Percentiles rank a stretch among this genome's conserved stretches.
Evolutionary conservation across 1,284 basidiomycete genomes (phyloP).

Genomic region (Malassezia brasiliensis): DNA sequence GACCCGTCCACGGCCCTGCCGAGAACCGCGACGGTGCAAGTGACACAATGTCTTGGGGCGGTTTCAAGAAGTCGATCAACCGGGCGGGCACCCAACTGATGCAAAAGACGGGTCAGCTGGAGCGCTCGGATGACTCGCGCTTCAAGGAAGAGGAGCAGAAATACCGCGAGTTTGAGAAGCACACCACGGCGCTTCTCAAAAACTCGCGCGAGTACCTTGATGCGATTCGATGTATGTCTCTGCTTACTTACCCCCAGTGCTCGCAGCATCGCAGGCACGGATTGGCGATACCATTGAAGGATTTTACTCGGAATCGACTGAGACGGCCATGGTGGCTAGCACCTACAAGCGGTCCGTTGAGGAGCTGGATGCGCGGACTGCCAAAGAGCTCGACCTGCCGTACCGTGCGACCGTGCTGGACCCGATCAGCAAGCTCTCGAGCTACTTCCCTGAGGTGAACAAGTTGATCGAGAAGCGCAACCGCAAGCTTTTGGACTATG

Average conservation of each 20-base stretch:
- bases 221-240: slow-evolving; percentile 58
- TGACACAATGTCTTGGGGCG: slow-evolving; percentile 45
- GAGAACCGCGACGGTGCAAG: neutral
- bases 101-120: slow-evolving; percentile 78
- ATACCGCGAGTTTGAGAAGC: slow-evolving; percentile 65
- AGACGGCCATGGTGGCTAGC: slow-evolving; percentile 89
- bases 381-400: slow-evolving; percentile 78
- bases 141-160: slow-evolving; percentile 85
- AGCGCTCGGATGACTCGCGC: slow-evolving; percentile 85
- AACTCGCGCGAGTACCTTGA: slow-evolving; percentile 91
- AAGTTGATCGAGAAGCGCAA: slow-evolving; percentile 87
- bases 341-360: slow-evolving; percentile 91
- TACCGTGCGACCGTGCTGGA: slow-evolving; percentile 91
- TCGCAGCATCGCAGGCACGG: slow-evolving; percentile 83
- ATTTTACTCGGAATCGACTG: slow-evolving; percentile 63
- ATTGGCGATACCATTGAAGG: slow-evolving; percentile 87
- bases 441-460: slow-evolving; percentile 88
- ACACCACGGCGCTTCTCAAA: slow-evolving; percentile 66
- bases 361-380: slow-evolving; percentile 77
- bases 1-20: neutral
- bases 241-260: slow-evolving; percentile 40
- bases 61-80: slow-evolving; percentile 89
- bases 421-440: slow-evolving; percentile 82
- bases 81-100: slow-evolving; percentile 76
- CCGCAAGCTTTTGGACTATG: slow-evolving; percentile 97